Evolutionary conservation across 2,329 filamentous ascomycete species (phyloP).

Genomic region (Cryphonectria parasitica): DNA sequence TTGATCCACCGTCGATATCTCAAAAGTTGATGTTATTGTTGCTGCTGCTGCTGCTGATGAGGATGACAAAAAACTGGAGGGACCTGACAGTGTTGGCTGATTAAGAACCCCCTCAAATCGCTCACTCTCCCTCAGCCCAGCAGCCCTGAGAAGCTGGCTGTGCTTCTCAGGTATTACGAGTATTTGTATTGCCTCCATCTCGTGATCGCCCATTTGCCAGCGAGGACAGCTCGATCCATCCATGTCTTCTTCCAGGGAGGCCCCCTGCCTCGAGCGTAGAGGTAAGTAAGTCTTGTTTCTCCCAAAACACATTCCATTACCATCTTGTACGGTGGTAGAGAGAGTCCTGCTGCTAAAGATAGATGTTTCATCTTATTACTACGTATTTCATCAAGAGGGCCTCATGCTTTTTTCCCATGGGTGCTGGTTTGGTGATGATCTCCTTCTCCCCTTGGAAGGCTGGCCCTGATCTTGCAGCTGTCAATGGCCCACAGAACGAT

Average conservation of each 20-base stretch:
- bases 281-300: neutral
- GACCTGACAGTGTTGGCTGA: constrained; percentile 2
- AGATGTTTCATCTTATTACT: constrained; percentile 2
- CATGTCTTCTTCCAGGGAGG: neutral
- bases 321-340: neutral
- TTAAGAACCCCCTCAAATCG: neutral
- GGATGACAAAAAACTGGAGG: neutral
- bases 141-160: neutral
- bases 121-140: neutral
- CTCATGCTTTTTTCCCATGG: neutral
- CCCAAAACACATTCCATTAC: neutral
- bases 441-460: neutral
- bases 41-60: neutral
- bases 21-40: neutral
- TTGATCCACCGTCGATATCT: neutral
- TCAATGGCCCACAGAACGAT: constrained; percentile 7
- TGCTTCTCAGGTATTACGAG: neutral
- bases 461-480: constrained; percentile 12
- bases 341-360: neutral
- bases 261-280: neutral
- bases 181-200: neutral
- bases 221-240: neutral
- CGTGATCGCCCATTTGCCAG: neutral
- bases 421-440: neutral
- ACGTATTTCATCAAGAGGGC: neutral